A percentile compares a stretch with the other conserved stretches of the same genome.
Conservation (phyloP, 768 basidiomycete species). For the Phylloporus rhodoxanthus region DNA sequence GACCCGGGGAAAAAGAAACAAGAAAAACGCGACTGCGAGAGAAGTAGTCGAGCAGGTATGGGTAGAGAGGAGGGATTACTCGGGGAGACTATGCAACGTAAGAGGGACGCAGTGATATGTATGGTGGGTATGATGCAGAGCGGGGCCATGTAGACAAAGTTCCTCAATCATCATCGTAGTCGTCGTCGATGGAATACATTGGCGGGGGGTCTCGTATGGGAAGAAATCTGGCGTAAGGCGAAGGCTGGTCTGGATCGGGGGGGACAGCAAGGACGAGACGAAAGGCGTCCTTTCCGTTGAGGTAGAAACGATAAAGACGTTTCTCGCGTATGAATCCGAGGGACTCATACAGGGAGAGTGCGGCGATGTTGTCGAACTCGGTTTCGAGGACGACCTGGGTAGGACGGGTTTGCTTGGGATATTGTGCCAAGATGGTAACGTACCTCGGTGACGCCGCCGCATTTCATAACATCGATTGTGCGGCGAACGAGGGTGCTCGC, state of each 20-base stretch:
- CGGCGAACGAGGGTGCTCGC: constrained; percentile 80
- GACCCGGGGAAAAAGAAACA: background rate
- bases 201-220: constrained; percentile 17
- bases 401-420: constrained; percentile 25
- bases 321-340: constrained; percentile 97
- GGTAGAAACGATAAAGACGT: constrained; percentile 88
- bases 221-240: constrained; percentile 5
- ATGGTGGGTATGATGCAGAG: constrained; percentile 13
- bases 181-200: constrained; percentile 19
- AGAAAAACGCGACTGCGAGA: background rate
- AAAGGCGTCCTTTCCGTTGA: constrained; percentile 96
- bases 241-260: constrained; percentile 24
- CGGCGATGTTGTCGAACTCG: constrained; percentile 87
- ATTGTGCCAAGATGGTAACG: constrained; percentile 20
- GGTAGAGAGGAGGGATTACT: constrained; percentile 3
- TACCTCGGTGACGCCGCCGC: constrained; percentile 81
- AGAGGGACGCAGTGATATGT: constrained; percentile 6
- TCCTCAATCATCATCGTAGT: constrained; percentile 22
- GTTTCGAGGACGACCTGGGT: constrained; percentile 88
- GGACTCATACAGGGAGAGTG: constrained; percentile 82
- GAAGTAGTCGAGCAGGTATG: constrained; percentile 5
- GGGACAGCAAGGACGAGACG: constrained; percentile 66
- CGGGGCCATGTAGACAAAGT: background rate
- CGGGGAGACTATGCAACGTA: background rate
- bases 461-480: constrained; percentile 81